Base-by-base conservation (phyloP, 2,329 filamentous ascomycete genomes). In the Alternaria sp. region DNA sequence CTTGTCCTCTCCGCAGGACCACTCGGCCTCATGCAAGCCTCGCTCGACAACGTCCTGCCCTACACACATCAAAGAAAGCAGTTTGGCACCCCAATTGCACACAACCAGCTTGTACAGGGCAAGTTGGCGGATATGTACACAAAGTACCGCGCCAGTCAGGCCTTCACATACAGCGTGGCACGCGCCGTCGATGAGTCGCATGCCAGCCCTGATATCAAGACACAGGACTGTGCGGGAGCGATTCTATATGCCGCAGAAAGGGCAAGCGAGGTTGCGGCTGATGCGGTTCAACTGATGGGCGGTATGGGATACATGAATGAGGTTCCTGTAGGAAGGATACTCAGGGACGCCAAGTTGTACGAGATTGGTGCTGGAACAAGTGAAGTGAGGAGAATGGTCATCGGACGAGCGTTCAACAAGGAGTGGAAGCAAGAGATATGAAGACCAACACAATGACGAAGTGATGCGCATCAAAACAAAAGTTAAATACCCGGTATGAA, bases 61-160 rank as follows among this genome's bases (percentile, higher is more conserved):
- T 99, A 96, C 75, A 90, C 90, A 1, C 95, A 99, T 79, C 87
- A 91, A 70, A 88, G 95, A 57, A 92, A 90, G 79, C 95, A 99
- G 80, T 99, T 99, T 76, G 90, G 90, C 55, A 82, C 79, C 7
- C 94, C 94, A 2, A 92, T 98, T 65, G 94, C 92, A 0, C 90
- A 95, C 69, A 96, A 97, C 79, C 95, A 99, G 79, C 85, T 98
- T 64, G 86, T 98, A 22, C 95, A 98, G 80, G 94, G 92, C 58
- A 94, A 94, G 76, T 85, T 98, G 46, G 93, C 95, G 57, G 94
- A 98, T 78, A 97, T 99, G 94, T 96, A 98, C 81, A 97, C 93
- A 48, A 96, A 96, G 79, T 87, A 95, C 60, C 90, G 92, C 72
- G 93, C 91, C 11, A 89, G 90, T 16, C 84, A 89, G n/a, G 87